phyloP scores from a whole-genome alignment of 2,329 filamentous ascomycete species.

The Cladosporium sp. region DNA sequence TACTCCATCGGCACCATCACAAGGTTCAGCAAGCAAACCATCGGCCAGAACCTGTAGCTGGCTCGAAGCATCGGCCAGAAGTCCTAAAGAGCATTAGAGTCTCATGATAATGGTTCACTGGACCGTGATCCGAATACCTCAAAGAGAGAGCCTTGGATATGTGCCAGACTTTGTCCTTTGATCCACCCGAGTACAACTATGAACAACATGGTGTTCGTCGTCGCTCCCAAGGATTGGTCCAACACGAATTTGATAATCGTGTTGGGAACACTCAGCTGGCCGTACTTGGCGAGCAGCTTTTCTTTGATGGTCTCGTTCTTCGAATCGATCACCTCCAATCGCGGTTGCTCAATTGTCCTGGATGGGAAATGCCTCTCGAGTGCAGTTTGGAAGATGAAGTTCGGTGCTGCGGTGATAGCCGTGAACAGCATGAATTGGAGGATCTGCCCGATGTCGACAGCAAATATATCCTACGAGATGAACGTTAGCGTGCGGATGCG shows the following conservation, averaged over 20 bases:
- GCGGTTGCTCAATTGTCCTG: background rate
- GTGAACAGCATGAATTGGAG: constrained; percentile 11
- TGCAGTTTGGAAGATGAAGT: background rate
- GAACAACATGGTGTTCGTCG: constrained; percentile 62
- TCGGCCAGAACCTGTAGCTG: constrained; percentile 68
- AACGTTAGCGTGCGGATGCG: too few relatives aligned
- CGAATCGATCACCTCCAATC: background rate
- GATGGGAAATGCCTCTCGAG: constrained; percentile 6
- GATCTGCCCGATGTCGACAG: background rate
- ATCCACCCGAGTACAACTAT: constrained; percentile 55
- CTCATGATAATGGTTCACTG: too few relatives aligned
- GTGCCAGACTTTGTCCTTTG: constrained; percentile 29
- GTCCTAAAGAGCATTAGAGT: constrained; percentile 10
- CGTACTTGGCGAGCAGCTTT: constrained; percentile 4
- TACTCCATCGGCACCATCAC: constrained; percentile 63
- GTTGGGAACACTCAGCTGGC: constrained; percentile 52
- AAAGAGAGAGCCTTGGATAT: constrained; percentile 9
- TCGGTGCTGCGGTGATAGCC: constrained; percentile 5
- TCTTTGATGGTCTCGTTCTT: background rate
- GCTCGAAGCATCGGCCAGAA: constrained; percentile 56
- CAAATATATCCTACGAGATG: background rate
- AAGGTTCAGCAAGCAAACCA: constrained; percentile 66
- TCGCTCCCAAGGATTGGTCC: constrained; percentile 64
- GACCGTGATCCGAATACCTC: background rate
- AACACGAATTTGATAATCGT: constrained; percentile 62